Base-by-base conservation (phyloP, 257 asterid genomes). In the Lycium ferocissimum region DNA sequence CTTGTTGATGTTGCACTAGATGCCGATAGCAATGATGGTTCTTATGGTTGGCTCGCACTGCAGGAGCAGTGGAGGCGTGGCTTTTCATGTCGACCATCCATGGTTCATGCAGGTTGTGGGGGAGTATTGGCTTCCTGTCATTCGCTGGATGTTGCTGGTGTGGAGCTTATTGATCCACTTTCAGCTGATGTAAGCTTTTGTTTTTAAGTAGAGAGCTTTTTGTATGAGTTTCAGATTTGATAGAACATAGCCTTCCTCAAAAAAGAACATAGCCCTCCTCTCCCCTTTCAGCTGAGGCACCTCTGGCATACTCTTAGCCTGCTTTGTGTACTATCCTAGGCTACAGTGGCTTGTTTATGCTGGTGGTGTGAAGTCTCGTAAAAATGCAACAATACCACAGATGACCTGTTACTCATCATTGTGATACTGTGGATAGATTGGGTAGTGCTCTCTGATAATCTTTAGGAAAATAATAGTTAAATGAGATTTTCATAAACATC, bases 21-120 rank as follows among this genome's bases (percentile, higher is more conserved):
- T 92, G 94, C 98, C 54, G 99, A 97, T 89, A 95, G 94, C 87
- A 94, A 95, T 65, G 98, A 97, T 92, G 99, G 99, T 81, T 97
- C 97, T 78, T 92, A 90, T 89, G 98, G 99, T 80, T 95, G 96
- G 98, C 99, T 97, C 87, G 97, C 98, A 38, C 86, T 95, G 89
- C 97, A 97, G 93, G 99, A 97, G 93, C 99, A 97, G 90, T 85
- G 92, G 91, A 95, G 98, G 89, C 99, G 98, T 84, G 98, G 98
- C 57, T 93, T 97, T 92, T 94, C 98, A 70, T 97, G 99, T 90
- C 96, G 99, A 79, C 99, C 99, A 80, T 92, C 97, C 83, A 97
- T 93, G 98, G 98, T 92, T 58, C 99, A 97, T 92, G 99, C 98
- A 87, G 99, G 98, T 84, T 97, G 99, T 90, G 99, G 99, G 83